Conservation (phyloP, 2,329 filamentous ascomycete genomes). For the Penicillium sp. region DNA sequence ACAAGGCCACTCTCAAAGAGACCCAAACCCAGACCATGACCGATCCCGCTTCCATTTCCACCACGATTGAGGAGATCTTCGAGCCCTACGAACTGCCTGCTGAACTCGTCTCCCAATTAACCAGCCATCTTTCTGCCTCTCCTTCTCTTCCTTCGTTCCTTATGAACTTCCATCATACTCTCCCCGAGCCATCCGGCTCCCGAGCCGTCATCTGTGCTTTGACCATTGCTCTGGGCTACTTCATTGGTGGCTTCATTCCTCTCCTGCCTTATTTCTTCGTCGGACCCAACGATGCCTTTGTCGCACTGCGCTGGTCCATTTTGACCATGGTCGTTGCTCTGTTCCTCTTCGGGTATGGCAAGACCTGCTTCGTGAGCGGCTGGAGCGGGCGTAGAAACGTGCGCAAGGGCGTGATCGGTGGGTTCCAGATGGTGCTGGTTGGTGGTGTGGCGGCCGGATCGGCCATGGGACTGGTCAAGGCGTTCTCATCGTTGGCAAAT, state of each 20-base stretch:
- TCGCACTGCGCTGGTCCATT: conserved; percentile 65
- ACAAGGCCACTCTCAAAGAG: conserved; percentile 42
- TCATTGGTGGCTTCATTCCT: conserved; percentile 50
- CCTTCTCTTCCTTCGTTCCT: conserved; percentile 42
- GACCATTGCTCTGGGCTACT: conserved; percentile 45
- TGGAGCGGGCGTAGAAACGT: conserved; percentile 39
- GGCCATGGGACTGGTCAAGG: conserved; percentile 45
- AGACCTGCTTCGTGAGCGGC: conserved; percentile 46
- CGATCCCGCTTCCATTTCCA: conserved; percentile 33
- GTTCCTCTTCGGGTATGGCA: conserved; percentile 55
- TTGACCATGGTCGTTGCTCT: conserved; percentile 54
- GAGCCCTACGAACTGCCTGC: conserved; percentile 42
- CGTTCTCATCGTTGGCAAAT: conserved; percentile 37
- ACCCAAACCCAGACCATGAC: conserved; percentile 36
- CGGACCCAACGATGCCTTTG: conserved; percentile 75
- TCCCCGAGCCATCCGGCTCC: conserved; percentile 42
- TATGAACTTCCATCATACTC: conserved; percentile 47
- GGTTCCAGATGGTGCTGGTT: conserved; percentile 45
- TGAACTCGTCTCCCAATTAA: conserved; percentile 39
- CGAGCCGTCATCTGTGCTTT: conserved; percentile 42
- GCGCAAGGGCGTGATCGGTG: conserved; percentile 37
- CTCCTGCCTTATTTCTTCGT: conserved; percentile 63
- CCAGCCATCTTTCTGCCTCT: conserved; percentile 38
- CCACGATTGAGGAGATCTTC: conserved; percentile 42
- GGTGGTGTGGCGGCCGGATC: conserved; percentile 43